Evolutionary conservation across 805 yeast genomes (phyloP).

Genomic region (Saccharomycopsis capsularis): DNA sequence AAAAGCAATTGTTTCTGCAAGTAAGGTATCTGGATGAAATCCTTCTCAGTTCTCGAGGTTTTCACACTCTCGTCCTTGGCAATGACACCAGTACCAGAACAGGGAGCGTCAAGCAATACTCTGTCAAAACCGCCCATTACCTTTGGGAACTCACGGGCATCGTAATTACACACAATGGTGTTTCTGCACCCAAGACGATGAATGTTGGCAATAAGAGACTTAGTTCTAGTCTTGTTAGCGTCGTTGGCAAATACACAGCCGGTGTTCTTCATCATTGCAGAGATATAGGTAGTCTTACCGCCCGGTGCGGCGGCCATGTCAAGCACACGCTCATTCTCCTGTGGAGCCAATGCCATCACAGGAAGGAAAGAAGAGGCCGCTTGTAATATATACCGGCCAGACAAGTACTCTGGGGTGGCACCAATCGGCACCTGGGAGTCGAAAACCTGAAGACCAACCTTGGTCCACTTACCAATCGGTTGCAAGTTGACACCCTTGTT

Average conservation of each 20-base stretch:
- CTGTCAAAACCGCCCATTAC: constrained; percentile 98
- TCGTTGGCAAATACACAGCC: constrained; percentile 98
- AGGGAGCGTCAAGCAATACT: constrained; percentile 93
- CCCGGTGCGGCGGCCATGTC: constrained; percentile 93
- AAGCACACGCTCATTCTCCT: constrained; percentile 87
- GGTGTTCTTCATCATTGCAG: constrained; percentile 92
- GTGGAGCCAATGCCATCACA: constrained; percentile 96
- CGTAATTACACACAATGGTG: constrained; percentile 94
- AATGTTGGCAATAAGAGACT: constrained; percentile 92
- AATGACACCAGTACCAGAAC: constrained; percentile 99
- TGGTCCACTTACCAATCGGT: constrained; percentile 97
- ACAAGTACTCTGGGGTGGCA: constrained; percentile 97
- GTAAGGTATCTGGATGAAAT: constrained; percentile 93
- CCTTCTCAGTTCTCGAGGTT: constrained; percentile 89
- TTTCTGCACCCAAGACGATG: constrained; percentile 96
- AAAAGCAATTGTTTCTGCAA: constrained; percentile 88
- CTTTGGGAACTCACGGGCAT: constrained; percentile 96
- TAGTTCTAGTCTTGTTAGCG: constrained; percentile 92
- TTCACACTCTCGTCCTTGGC: constrained; percentile 95
- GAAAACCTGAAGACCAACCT: constrained; percentile 93
- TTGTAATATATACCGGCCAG: constrained; percentile 95
- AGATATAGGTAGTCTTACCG: constrained; percentile 50
- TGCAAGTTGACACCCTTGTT: constrained; percentile 96
- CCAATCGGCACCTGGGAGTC: constrained; percentile 99
- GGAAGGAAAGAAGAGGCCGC: constrained; percentile 98